These are phyloP conservation scores for Luzula sylvatica DNA, from an alignment of 176 grass and related monocot species.

Conservation along the genomic window DNA sequence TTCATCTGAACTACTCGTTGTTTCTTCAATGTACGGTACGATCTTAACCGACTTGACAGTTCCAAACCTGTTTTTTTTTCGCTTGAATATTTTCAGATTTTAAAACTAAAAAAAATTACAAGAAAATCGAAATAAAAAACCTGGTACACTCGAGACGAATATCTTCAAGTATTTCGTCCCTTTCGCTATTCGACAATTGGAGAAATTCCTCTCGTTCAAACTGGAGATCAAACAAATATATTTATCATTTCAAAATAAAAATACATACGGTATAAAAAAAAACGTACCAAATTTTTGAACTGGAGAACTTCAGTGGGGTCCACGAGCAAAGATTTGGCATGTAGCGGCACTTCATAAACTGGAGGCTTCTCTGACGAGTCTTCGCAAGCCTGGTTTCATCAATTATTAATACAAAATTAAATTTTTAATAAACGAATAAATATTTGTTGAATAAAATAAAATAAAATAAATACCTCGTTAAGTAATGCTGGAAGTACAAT, in stretches of 20 bases:
- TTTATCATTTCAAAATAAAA: constrained; percentile 13
- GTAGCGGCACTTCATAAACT: constrained; percentile 71
- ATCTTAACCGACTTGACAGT: constrained; percentile 71
- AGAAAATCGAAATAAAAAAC: constrained; percentile 27
- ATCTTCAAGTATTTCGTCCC: constrained; percentile 84
- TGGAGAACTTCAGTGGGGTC: constrained; percentile 66
- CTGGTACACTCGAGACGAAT: constrained; percentile 76
- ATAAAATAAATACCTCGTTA: constrained; percentile 34
- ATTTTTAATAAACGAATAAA: constrained; percentile 16
- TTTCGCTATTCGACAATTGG: constrained; percentile 58
- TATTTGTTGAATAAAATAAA: constrained; percentile 15
- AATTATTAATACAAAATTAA: no score
- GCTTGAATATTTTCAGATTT: neutral
- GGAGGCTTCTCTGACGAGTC: constrained; percentile 25
- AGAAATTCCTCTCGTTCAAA: constrained; percentile 59
- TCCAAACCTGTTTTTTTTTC: constrained; percentile 68
- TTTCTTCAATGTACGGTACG: constrained; percentile 18
- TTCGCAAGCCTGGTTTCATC: no score
- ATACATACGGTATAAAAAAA: constrained; percentile 19
- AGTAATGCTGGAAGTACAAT: constrained; percentile 59
- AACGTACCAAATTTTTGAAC: constrained; percentile 75
- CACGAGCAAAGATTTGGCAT: constrained; percentile 56
- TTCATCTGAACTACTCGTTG: constrained; percentile 11
- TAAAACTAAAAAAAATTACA: neutral
- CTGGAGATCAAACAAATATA: constrained; percentile 36